Evolutionary conservation across 2,329 filamentous ascomycete genomes (phyloP).

Genomic region (Pyricularia sp.): DNA sequence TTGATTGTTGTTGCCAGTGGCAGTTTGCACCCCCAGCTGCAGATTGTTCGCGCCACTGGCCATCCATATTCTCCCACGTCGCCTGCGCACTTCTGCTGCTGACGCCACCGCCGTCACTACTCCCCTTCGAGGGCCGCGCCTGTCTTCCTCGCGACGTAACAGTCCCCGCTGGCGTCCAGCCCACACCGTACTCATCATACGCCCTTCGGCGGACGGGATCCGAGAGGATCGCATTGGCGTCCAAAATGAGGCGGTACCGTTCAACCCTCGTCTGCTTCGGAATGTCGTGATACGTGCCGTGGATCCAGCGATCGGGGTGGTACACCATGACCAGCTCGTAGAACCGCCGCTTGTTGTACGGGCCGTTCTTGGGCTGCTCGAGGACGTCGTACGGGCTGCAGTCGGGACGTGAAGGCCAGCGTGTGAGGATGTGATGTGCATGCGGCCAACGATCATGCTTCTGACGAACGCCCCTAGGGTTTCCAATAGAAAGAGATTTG

Average conservation of each 20-base stretch:
- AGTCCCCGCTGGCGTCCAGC: neutral
- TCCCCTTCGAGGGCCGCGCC: neutral
- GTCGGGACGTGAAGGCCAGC: neutral
- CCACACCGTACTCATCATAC: neutral
- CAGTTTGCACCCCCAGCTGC: neutral
- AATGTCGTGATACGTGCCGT: neutral
- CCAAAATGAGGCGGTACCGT: neutral
- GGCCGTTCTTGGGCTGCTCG: neutral
- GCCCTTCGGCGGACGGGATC: neutral
- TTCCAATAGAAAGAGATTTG: too few relatives aligned
- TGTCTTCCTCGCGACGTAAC: neutral
- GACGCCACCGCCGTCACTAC: neutral
- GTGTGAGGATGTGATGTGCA: neutral
- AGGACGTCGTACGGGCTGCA: neutral
- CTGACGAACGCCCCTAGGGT: neutral
- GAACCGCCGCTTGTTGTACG: neutral
- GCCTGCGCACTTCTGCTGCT: neutral
- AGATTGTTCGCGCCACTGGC: neutral
- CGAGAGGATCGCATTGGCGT: neutral
- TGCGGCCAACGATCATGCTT: neutral
- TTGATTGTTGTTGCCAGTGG: neutral
- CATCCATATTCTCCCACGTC: neutral
- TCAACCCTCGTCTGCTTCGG: neutral
- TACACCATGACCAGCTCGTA: neutral
- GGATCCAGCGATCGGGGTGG: neutral